Evolutionary conservation across 2,329 filamentous ascomycete species (phyloP).

Genomic region (Clarireedia monteithiana): DNA sequence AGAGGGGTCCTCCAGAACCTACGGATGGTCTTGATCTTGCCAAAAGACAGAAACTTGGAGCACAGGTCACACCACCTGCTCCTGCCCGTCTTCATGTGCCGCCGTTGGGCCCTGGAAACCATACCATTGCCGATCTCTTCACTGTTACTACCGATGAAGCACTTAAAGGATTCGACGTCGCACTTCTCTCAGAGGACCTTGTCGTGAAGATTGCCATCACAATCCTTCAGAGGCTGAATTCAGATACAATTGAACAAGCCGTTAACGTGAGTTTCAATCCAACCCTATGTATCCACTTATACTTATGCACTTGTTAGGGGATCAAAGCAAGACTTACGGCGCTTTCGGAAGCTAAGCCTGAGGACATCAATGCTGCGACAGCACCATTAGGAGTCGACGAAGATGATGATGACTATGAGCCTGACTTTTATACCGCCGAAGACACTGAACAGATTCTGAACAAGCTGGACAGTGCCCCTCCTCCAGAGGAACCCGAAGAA

Average conservation of each 20-base stretch:
- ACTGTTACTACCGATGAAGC: constrained; percentile 72
- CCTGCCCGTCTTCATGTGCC: constrained; percentile 38
- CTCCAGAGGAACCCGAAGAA: constrained; percentile 43
- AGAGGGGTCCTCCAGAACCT: constrained; percentile 65
- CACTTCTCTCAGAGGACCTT: constrained; percentile 65
- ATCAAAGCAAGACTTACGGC: constrained; percentile 40
- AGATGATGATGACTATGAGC: constrained; percentile 91
- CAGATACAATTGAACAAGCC: constrained; percentile 60
- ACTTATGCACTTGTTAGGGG: constrained; percentile 31
- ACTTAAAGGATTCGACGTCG: constrained; percentile 74
- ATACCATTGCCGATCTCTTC: constrained; percentile 77
- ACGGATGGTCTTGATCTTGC: constrained; percentile 63
- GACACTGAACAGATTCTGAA: constrained; percentile 71
- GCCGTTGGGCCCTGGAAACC: constrained; percentile 65
- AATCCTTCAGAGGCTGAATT: constrained; percentile 65
- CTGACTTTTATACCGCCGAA: constrained; percentile 67
- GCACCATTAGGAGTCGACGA: constrained; percentile 58
- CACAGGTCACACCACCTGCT: constrained; percentile 32
- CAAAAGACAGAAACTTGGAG: constrained; percentile 72
- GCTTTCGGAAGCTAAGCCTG: constrained; percentile 25
- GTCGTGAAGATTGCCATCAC: constrained; percentile 76
- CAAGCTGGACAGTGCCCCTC: constrained; percentile 63
- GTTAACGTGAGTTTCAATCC: constrained; percentile 50
- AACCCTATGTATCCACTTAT: background rate
- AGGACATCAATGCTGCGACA: constrained; percentile 47